Base-by-base conservation (phyloP, 23 red algal species). In the Cyanidioschyzon merolae region DNA sequence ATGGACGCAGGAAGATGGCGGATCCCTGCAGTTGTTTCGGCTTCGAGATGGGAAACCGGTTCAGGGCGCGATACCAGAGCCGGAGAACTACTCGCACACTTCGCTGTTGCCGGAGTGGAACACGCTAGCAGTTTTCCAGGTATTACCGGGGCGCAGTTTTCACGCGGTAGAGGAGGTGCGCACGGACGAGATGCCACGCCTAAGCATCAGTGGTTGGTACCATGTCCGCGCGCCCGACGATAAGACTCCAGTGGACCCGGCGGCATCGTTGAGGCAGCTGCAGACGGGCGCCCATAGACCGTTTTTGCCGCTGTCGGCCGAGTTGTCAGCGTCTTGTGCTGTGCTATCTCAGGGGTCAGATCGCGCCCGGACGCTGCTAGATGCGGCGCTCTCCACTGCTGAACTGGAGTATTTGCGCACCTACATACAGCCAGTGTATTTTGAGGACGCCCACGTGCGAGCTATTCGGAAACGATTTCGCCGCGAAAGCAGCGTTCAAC, bases 141-240 rank as follows among this genome's bases (percentile, higher is more conserved):
- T 71, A 7, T 27, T 27, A 32, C 63, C 63, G 16, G 63, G 63
- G 7, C 29, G 63, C 32, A 71, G 63, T 71, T 71, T 71, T 32
- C 63, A 71, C 63, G 21, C 63, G 29, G 63, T 71, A 3, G n/a
- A 71, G 63, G 63, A 71, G 63, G 63, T 71, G 63, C 63, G 12
- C 32, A 3, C 21, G 29, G 29, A 15, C 12, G 63, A 71, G 63
- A 25, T 7, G 63, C 63, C 63, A 7, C 63, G 63, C 2, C 63
- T 71, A 27, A 71, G 63, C 63, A 71, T 71, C 63, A 71, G 63
- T 27, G 63, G 63, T 27, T 71, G 63, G 63, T 71, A 71, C 29
- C 63, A 71, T 71, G 63, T 71, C 2, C 45, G 21, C 7, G 63
- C 3, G 63, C 30, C 63, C 16, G 16, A 25, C 63, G 30, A 71